Base-by-base conservation (phyloP, 139 green algal species). In the Trebouxia sp. region DNA sequence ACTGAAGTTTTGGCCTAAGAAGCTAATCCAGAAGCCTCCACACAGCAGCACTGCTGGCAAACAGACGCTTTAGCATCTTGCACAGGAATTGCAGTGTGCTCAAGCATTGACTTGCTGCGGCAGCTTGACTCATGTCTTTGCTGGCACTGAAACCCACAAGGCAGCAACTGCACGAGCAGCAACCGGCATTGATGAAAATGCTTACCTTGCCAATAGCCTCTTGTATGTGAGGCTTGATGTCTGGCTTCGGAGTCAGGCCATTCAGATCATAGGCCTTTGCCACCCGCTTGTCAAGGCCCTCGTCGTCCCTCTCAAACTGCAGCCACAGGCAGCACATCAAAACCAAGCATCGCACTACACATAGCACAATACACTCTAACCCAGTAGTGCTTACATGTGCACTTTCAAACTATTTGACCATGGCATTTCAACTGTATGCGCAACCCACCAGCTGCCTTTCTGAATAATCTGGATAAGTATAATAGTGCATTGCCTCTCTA, bases 291-390 rank as follows among this genome's bases (percentile, higher is more conserved):
- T n/a, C n/a, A 65, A 48, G 47, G 65, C 32, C 62, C 14, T 47
- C 24, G 8, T 83, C 78, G 6, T 83, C 65, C 45, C 45, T 48
- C 65, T 83, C 78, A 77, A 69, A 77, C 62, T 82, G 78, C 62
- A 67, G 38, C 35, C 28, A 41, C 74, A 67, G 12, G 17, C 70
- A 30, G 47, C n/a, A 17, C 22, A 58, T 58, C 38, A 55, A 38
- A 4, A 17, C 38, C 38, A n/a, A n/a, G n/a, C n/a, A n/a, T 35
- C 17, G 28, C 43, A 28, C 26, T 15, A 37, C 32, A n/a, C 24
- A 42, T 47, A 20, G 20, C 24, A 20, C 1, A 67, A 32, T 9
- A 6, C 22, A 17, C 0, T 38, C 35, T 20, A 69, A 5, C 8
- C 0, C 0, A 12, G 9, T 38, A 38, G 22, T 22, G 30, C n/a